phyloP scores from a whole-genome alignment of 768 basidiomycete species.

The Psilocybe sp. region DNA sequence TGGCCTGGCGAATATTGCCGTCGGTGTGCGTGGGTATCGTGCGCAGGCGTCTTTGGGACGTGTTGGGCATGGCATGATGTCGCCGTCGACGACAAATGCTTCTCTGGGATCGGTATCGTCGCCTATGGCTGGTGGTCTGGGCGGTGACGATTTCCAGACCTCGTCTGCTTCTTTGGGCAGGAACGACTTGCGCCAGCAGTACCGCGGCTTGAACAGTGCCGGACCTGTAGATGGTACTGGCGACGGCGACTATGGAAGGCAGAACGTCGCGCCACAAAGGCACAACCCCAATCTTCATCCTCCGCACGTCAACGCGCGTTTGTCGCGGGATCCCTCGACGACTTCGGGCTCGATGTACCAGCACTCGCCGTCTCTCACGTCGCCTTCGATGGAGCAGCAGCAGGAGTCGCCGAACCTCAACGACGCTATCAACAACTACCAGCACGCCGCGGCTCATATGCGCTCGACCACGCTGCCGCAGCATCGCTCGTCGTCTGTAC shows the following conservation, averaged over 20 bases:
- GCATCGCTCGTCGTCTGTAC: slow-evolving; percentile 25
- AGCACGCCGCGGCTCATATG: slow-evolving; percentile 29
- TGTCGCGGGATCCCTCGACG: slow-evolving; percentile 17
- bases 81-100: slow-evolving; percentile 9
- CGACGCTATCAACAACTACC: slow-evolving; percentile 18
- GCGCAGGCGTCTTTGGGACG: slow-evolving; percentile 30
- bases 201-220: background rate
- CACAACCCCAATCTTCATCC: slow-evolving; percentile 21
- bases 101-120: slow-evolving; percentile 11
- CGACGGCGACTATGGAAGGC: background rate
- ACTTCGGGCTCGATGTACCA: slow-evolving; percentile 11
- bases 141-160: slow-evolving; percentile 37
- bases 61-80: slow-evolving; percentile 15
- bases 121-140: slow-evolving; percentile 16
- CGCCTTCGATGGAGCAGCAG: slow-evolving; percentile 4
- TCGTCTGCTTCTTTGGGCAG: slow-evolving; percentile 10
- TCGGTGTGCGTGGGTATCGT: slow-evolving; percentile 42
- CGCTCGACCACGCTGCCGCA: slow-evolving; percentile 46
- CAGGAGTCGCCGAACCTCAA: slow-evolving; percentile 9
- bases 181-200: slow-evolving; percentile 9
- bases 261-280: background rate
- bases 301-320: slow-evolving; percentile 25
- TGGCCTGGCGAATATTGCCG: slow-evolving; percentile 28
- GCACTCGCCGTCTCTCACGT: slow-evolving; percentile 14
- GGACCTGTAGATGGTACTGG: slow-evolving; percentile 4